Conservation (phyloP, 2,329 filamentous ascomycete species). For the Myriosclerotinia scirpicola region DNA sequence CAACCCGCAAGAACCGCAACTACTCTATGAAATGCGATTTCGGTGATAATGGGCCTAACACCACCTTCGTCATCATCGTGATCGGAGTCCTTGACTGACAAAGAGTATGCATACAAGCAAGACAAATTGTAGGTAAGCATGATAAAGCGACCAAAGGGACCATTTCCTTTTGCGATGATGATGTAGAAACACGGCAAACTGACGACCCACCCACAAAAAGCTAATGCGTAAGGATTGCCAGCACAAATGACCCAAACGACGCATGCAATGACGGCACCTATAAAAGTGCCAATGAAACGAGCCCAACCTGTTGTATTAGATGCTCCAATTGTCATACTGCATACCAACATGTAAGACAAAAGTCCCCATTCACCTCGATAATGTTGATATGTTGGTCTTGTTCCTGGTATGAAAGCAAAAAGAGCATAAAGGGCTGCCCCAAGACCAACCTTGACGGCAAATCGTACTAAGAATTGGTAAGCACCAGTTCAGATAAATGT, state of each 20-base stretch:
- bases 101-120: slow-evolving; percentile 88
- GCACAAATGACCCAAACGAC: slow-evolving; percentile 74
- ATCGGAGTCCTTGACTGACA: slow-evolving; percentile 75
- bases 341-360: slow-evolving; percentile 96
- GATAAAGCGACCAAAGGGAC: slow-evolving; percentile 89
- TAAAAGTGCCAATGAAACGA: slow-evolving; percentile 80
- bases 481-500: slow-evolving; percentile 29
- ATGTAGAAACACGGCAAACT: slow-evolving; percentile 85
- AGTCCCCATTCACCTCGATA: slow-evolving; percentile 98
- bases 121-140: slow-evolving; percentile 95
- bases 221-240: slow-evolving; percentile 73
- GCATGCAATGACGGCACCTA: slow-evolving; percentile 75
- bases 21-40: slow-evolving; percentile 86
- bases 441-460: slow-evolving; percentile 89
- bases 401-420: slow-evolving; percentile 79
- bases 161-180: slow-evolving; percentile 79
- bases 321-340: slow-evolving; percentile 94
- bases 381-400: slow-evolving; percentile 75
- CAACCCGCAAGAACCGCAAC: slow-evolving; percentile 83
- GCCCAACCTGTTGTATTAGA: slow-evolving; percentile 90
- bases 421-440: slow-evolving; percentile 87
- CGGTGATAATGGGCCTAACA: slow-evolving; percentile 75
- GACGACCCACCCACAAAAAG: slow-evolving; percentile 78
- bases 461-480: slow-evolving; percentile 50
- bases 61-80: slow-evolving; percentile 89